Base-by-base conservation (phyloP, 2,329 filamentous ascomycete species). In the Rhytidhysteron rufulum region DNA sequence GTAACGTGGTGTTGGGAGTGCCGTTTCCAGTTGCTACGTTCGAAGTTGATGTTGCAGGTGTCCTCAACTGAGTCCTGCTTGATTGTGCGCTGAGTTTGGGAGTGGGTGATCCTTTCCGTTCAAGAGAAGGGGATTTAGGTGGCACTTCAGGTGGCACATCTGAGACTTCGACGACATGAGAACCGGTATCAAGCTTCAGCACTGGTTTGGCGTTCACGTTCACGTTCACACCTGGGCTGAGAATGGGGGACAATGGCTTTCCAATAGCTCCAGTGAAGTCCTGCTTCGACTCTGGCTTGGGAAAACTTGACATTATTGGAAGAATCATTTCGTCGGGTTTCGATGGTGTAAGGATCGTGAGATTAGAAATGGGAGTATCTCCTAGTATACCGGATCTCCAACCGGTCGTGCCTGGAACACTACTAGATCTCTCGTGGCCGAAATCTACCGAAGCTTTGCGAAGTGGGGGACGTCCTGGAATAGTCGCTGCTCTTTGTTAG, bases 311-410 rank as follows among this genome's bases (percentile, higher is more conserved):
- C 16, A 41, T 32, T 11, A 29, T 34, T 27, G 44, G 45, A 4
- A 45, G 39, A 15, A 36, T 49, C n/a, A 22, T 44, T 19, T 58
- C 44, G 17, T 55, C 48, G 22, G 48, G 32, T 22, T 44, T 44
- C 27, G 53, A 41, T 4, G 55, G 48, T 9, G 60, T 58, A 31
- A 64, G 65, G 2, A 63, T 61, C 24, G 61, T 65, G 18, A 68
- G 55, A 39, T 62, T 64, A 22, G 61, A 58, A 21, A 64, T 54
- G 50, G 67, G 56, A 31, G 65, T 64, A 57, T 66, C 63, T 16
- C 64, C 63, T 41, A 68, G 67, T 3, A 64, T 63, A 32, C 63
- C 60, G 18, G 51, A 41, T 41, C 62, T 57, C 65, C 65, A 68
- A 27, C n/a, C n/a, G 41, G 54, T 58, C 10, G 54, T 59, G 18